Percentiles rank a stretch among this genome's conserved stretches.
Evolutionary conservation across 345 rosid genomes (phyloP).

Genomic region (Populus ilicifolia): DNA sequence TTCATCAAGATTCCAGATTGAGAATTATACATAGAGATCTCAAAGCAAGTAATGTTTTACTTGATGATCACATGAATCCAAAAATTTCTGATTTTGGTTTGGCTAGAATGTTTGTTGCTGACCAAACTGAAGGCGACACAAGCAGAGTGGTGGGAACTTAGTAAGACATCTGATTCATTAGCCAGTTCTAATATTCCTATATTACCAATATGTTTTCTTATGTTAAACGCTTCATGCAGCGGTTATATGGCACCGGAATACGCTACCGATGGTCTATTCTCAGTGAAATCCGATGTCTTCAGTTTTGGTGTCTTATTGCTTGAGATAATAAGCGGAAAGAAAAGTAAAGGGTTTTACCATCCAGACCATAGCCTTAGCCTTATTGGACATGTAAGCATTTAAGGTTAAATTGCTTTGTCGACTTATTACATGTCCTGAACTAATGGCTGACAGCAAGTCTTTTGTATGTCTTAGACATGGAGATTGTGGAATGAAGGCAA

Average conservation of each 20-base stretch:
- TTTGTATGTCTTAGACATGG: neutral
- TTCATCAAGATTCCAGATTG: slow-evolving; percentile 20
- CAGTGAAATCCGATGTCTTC: slow-evolving; percentile 16
- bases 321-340: slow-evolving; percentile 9
- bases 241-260: slow-evolving; percentile 21
- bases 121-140: slow-evolving; percentile 21
- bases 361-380: neutral
- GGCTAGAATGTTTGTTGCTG: slow-evolving; percentile 15
- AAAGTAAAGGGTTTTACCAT: slow-evolving; percentile 1
- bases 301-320: slow-evolving; percentile 11
- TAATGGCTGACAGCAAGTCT: neutral
- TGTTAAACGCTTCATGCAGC: neutral
- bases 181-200: too few species aligned
- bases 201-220: neutral
- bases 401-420: neutral
- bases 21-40: slow-evolving; percentile 23
- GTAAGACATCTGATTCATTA: slow-evolving; percentile 3
- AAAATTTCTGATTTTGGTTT: slow-evolving; percentile 25
- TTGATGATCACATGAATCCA: slow-evolving; percentile 20
- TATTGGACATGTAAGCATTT: neutral
- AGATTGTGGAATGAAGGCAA: slow-evolving; percentile 16
- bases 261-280: slow-evolving; percentile 11
- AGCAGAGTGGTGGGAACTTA: slow-evolving; percentile 17
- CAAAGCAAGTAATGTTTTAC: slow-evolving; percentile 20
- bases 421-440: neutral